These are phyloP conservation scores for Colletotrichum plurivorum DNA, from an alignment of 2,329 filamentous ascomycete species.

Conservation along the genomic window DNA sequence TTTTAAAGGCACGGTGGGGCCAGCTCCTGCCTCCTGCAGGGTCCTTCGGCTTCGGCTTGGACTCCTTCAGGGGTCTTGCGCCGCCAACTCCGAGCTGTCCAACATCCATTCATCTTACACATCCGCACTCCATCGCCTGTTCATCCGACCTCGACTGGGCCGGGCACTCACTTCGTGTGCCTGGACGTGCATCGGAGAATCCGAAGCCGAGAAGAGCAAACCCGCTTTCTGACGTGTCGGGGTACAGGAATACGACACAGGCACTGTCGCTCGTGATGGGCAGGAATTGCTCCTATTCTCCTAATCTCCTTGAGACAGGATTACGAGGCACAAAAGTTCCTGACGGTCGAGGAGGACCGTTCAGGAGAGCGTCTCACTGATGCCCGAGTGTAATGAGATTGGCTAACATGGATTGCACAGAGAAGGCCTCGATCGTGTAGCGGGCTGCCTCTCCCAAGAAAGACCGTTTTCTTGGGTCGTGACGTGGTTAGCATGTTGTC, in stretches of 20 bases:
- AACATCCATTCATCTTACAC: not conserved
- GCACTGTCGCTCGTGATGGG: constrained; percentile 2
- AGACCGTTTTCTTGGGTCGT: constrained; percentile 15
- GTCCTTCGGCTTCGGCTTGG: constrained; percentile 21
- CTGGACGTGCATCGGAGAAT: constrained; percentile 24
- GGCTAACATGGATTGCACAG: not conserved
- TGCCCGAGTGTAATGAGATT: not conserved
- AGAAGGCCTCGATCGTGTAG: not conserved
- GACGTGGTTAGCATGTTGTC: constrained; percentile 26
- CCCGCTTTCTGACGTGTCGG: constrained; percentile 35
- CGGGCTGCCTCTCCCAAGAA: not conserved
- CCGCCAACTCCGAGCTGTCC: constrained; percentile 8
- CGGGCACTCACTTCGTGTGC: not conserved
- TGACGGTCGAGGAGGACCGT: not conserved
- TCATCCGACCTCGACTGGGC: constrained; percentile 8
- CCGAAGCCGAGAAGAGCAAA: constrained; percentile 25
- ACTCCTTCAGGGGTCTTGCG: constrained; percentile 4
- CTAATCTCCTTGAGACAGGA: constrained; percentile 38
- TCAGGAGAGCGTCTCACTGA: constrained; percentile 6
- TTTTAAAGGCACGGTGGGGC: not conserved
- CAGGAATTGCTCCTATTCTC: constrained; percentile 33
- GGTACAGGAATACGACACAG: constrained; percentile 7
- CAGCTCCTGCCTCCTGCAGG: constrained; percentile 20
- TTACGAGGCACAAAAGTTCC: not conserved
- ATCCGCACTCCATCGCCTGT: not conserved